phyloP scores from a whole-genome alignment of 768 basidiomycete genomes.

The Dioszegia hungarica region DNA sequence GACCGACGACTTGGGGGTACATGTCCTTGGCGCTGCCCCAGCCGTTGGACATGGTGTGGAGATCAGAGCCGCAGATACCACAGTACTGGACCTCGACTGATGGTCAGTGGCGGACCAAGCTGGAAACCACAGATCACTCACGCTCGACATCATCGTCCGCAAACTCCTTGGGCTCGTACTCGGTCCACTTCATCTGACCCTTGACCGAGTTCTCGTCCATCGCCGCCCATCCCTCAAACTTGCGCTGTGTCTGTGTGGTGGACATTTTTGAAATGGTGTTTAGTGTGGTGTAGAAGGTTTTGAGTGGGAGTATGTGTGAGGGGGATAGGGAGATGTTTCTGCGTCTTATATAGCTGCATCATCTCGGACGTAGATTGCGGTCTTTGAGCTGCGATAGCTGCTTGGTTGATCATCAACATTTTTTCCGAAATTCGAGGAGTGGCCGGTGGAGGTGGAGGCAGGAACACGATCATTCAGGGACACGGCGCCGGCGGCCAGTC shows the following conservation, averaged over 20 bases:
- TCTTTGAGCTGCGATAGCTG: too few species aligned
- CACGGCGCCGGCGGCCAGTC: too few species aligned
- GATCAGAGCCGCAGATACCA: conserved; percentile 5
- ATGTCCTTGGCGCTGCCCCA: not conserved
- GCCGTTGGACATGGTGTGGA: conserved; percentile 2
- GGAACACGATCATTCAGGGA: too few species aligned
- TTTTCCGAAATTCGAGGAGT: too few species aligned
- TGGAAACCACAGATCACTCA: conserved; percentile 8
- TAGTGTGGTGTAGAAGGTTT: too few species aligned
- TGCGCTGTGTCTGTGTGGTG: conserved; percentile 19
- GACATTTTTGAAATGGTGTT: conserved; percentile 2
- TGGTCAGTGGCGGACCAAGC: not conserved
- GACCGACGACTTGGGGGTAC: conserved; percentile 49
- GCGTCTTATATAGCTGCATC: too few species aligned
- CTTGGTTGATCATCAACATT: too few species aligned
- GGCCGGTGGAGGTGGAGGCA: too few species aligned
- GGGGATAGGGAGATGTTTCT: too few species aligned
- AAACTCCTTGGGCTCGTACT: conserved; percentile 57
- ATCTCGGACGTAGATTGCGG: too few species aligned
- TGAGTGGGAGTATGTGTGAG: too few species aligned
- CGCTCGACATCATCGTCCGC: conserved; percentile 58
- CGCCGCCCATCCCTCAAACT: conserved; percentile 44
- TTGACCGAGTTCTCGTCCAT: conserved; percentile 34
- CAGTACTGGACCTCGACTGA: conserved; percentile 13
- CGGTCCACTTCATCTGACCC: conserved; percentile 42